Conservation (phyloP, 2,329 filamentous ascomycete genomes). For the Sarocladium strictum region DNA sequence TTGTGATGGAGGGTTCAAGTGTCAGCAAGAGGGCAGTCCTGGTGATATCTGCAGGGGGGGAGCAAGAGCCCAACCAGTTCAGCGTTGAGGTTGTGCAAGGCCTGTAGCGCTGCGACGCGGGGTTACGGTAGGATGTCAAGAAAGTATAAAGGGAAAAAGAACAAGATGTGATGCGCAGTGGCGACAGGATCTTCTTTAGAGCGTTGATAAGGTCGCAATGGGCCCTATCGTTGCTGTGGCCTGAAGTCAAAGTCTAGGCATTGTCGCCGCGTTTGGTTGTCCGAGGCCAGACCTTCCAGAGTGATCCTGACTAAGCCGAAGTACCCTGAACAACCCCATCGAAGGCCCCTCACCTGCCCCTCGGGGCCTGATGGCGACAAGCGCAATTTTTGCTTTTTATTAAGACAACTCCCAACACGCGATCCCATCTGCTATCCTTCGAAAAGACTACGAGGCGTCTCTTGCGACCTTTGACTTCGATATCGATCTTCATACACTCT, state of each 20-base stretch:
- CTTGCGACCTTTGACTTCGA: background rate
- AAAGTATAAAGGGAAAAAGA: background rate
- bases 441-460: background rate
- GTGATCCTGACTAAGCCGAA: background rate
- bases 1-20: constrained; percentile 18
- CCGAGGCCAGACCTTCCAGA: background rate
- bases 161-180: background rate
- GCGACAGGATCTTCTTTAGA: background rate
- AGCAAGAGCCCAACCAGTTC: constrained; percentile 37
- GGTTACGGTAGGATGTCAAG: background rate
- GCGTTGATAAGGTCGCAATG: background rate
- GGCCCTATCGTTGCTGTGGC: background rate
- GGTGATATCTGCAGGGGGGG: constrained; percentile 21
- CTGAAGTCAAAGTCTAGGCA: background rate
- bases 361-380: background rate
- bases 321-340: background rate
- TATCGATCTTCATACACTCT: background rate
- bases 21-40: constrained; percentile 27
- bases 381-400: constrained; percentile 5
- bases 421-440: background rate
- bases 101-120: background rate
- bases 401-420: background rate
- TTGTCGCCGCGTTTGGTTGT: background rate
- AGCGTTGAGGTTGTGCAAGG: constrained; percentile 23
- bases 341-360: constrained; percentile 4